Evolutionary conservation across 83 land plant genomes (phyloP).

Genomic region (Thuja plicata): DNA sequence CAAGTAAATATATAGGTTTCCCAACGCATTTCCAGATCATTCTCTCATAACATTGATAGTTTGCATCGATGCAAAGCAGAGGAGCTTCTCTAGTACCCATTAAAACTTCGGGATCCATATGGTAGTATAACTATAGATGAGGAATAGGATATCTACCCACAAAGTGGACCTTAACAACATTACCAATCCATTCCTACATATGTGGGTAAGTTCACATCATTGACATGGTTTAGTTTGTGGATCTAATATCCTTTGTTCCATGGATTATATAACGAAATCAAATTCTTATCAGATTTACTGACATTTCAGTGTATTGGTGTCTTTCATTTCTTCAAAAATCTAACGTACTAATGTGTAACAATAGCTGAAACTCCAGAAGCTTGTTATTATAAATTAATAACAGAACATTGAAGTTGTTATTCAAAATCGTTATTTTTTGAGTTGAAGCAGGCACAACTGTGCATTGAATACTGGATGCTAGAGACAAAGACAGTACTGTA

Average conservation of each 20-base stretch:
- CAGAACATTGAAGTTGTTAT: neutral
- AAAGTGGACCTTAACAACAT: neutral
- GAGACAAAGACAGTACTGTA: neutral
- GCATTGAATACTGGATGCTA: neutral
- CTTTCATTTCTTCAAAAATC: neutral
- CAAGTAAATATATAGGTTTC: neutral
- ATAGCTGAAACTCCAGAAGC: neutral
- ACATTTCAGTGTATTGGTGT: neutral
- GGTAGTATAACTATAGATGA: neutral
- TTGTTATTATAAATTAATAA: neutral
- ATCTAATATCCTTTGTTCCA: neutral
- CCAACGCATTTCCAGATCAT: neutral
- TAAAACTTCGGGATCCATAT: neutral
- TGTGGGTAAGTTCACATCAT: neutral
- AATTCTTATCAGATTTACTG: neutral
- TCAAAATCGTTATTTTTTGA: neutral
- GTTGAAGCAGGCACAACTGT: neutral
- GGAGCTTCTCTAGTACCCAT: neutral
- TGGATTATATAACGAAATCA: neutral
- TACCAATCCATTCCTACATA: neutral
- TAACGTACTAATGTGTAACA: neutral
- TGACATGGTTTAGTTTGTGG: neutral
- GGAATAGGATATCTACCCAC: neutral
- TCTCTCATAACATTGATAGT: neutral
- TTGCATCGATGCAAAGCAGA: neutral